Evolutionary conservation across 2,329 filamentous ascomycete species (phyloP).

Genomic region (Fusarium nodosum): DNA sequence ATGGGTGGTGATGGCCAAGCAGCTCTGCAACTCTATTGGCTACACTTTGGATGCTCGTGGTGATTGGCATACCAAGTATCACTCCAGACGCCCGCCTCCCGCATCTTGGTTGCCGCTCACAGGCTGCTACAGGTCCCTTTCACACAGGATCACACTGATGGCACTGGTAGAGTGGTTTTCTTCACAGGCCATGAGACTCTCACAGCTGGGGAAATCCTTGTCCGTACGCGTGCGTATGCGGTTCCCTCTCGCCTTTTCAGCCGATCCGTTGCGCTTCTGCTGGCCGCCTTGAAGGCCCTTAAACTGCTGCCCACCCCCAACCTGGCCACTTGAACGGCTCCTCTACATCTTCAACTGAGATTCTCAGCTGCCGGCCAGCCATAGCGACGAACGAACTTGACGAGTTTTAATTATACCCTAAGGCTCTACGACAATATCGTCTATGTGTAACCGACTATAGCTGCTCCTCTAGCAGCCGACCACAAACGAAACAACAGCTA

Average conservation of each 20-base stretch:
- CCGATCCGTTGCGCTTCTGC: slow-evolving; percentile 14
- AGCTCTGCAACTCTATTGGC: slow-evolving; percentile 49
- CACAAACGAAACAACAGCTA: slow-evolving; percentile 7
- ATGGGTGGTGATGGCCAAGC: slow-evolving; percentile 36
- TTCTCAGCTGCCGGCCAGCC: slow-evolving; percentile 33
- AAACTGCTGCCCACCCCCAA: slow-evolving; percentile 49
- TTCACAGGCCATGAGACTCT: slow-evolving; percentile 18
- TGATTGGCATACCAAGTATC: slow-evolving; percentile 37
- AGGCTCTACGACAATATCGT: slow-evolving; percentile 12
- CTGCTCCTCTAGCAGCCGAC: slow-evolving; percentile 43
- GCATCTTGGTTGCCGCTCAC: slow-evolving; percentile 31
- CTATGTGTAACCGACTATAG: slow-evolving; percentile 41
- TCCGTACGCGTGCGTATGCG: slow-evolving; percentile 3
- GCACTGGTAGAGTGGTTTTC: slow-evolving; percentile 18
- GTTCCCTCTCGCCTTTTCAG: slow-evolving; percentile 29
- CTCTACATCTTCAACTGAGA: slow-evolving; percentile 29
- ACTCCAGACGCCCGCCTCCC: slow-evolving; percentile 42
- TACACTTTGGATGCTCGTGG: slow-evolving; percentile 18
- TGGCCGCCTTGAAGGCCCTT: slow-evolving; percentile 46
- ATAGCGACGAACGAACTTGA: slow-evolving; percentile 24
- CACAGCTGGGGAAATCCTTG: slow-evolving; percentile 25
- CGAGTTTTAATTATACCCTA: slow-evolving; percentile 12
- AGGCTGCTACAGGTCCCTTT: slow-evolving; percentile 30
- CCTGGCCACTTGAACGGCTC: slow-evolving; percentile 18
- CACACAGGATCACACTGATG: slow-evolving; percentile 33